Percentiles rank a stretch among this genome's conserved stretches.
phyloP scores from a whole-genome alignment of 805 yeast genomes.

The Ogataea methylovora region DNA sequence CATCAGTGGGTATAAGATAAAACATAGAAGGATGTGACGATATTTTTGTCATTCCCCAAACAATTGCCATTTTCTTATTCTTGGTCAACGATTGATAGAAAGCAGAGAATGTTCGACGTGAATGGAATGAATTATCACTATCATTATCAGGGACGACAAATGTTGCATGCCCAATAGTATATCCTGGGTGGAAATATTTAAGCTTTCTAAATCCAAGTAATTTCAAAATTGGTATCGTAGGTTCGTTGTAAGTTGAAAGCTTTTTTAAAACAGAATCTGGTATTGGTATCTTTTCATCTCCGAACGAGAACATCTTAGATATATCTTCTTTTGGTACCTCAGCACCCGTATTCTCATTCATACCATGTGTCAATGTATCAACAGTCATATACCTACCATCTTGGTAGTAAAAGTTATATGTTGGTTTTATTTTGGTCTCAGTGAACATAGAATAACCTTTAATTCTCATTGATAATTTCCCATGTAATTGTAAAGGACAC shows the following conservation, averaged over 20 bases:
- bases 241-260: slow-evolving; percentile 23
- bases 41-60: slow-evolving; percentile 60
- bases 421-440: slow-evolving; percentile 43
- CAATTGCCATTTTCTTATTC: slow-evolving; percentile 50
- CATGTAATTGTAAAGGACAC: slow-evolving; percentile 52
- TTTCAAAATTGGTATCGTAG: slow-evolving; percentile 40
- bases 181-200: slow-evolving; percentile 37
- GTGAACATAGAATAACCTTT: slow-evolving; percentile 63
- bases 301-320: slow-evolving; percentile 34
- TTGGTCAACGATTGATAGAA: slow-evolving; percentile 53
- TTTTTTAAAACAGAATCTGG: slow-evolving; percentile 28
- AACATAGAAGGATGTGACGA: slow-evolving; percentile 49
- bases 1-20: slow-evolving; percentile 49
- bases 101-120: slow-evolving; percentile 59
- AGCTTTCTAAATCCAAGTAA: slow-evolving; percentile 60
- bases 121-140: slow-evolving; percentile 49
- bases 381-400: slow-evolving; percentile 47
- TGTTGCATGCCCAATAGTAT: slow-evolving; percentile 45
- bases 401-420: slow-evolving; percentile 45
- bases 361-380: slow-evolving; percentile 32
- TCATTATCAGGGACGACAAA: slow-evolving; percentile 66
- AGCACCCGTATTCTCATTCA: slow-evolving; percentile 36
- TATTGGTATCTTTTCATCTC: slow-evolving; percentile 36
- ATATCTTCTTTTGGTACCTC: slow-evolving; percentile 26
- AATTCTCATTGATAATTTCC: slow-evolving; percentile 52